Percentiles rank a stretch among this genome's conserved stretches.
phyloP scores from a whole-genome alignment of 2,329 filamentous ascomycete species.

The Ophiobolus disseminans region DNA sequence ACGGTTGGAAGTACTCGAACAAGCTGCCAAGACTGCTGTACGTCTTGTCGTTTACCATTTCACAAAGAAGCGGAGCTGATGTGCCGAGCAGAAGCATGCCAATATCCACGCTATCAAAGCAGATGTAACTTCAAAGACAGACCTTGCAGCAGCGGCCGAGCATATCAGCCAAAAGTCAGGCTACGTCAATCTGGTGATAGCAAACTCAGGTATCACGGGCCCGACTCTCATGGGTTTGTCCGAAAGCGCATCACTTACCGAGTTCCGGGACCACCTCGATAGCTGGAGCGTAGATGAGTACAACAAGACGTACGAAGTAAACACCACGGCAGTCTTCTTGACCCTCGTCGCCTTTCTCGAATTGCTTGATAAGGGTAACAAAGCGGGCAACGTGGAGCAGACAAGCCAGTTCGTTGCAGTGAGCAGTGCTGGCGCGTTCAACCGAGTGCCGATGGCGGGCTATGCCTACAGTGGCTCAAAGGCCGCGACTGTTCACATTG shows the following conservation, averaged over 20 bases:
- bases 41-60: not conserved
- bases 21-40: conserved; percentile 10
- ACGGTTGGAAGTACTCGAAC: conserved; percentile 21
- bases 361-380: conserved; percentile 50
- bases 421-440: conserved; percentile 11
- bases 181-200: conserved; percentile 19
- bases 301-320: conserved; percentile 26
- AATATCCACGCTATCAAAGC: conserved; percentile 15
- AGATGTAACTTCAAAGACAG: conserved; percentile 17
- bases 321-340: conserved; percentile 48
- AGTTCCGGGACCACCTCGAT: conserved; percentile 23
- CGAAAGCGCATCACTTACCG: conserved; percentile 4
- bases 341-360: conserved; percentile 49
- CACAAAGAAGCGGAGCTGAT: not conserved
- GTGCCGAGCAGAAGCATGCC: conserved; percentile 6
- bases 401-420: conserved; percentile 12
- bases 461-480: conserved; percentile 12
- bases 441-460: conserved; percentile 8
- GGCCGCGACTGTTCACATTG: conserved; percentile 42
- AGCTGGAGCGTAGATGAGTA: conserved; percentile 44
- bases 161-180: conserved; percentile 7
- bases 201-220: conserved; percentile 18
- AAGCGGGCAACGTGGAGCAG: conserved; percentile 10
- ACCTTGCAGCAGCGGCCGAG: conserved; percentile 10
- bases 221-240: conserved; percentile 5